Evolutionary conservation across 148 eudicot species (phyloP).

Genomic region (Rhododendron kiyosumense): DNA sequence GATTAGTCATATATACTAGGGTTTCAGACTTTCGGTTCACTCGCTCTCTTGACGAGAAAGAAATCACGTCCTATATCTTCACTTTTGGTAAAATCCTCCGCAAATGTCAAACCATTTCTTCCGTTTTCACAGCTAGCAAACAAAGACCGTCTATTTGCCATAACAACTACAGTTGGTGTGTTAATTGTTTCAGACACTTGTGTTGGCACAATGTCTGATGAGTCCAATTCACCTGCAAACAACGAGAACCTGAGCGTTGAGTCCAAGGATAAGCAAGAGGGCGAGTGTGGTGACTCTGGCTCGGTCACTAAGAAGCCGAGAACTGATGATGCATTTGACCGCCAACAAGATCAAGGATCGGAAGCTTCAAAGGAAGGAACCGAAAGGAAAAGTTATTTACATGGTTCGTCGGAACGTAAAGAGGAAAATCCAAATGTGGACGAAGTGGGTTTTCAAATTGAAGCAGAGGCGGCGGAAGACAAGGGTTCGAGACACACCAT

Average conservation of each 20-base stretch:
- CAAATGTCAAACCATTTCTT: background rate
- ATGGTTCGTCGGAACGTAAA: background rate
- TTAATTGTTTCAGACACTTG: background rate
- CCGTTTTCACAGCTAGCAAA: background rate
- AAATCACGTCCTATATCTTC: background rate
- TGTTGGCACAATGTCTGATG: slow-evolving; percentile 14
- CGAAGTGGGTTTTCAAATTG: slow-evolving; percentile 27
- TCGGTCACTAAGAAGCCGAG: slow-evolving; percentile 26
- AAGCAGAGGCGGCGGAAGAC: slow-evolving; percentile 70
- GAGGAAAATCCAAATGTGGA: slow-evolving; percentile 6
- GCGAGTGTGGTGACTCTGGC: slow-evolving; percentile 13
- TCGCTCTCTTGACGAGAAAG: background rate
- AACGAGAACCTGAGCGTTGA: background rate
- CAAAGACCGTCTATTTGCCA: background rate
- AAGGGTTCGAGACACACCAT: slow-evolving; percentile 63
- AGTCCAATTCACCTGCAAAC: slow-evolving; percentile 14
- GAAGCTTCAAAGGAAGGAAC: background rate
- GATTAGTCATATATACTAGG: no score
- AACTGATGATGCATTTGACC: background rate
- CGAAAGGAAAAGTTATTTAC: background rate
- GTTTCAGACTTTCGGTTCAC: background rate
- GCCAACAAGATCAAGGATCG: slow-evolving; percentile 1
- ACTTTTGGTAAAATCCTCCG: background rate
- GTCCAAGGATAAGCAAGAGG: slow-evolving; percentile 23
- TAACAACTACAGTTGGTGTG: no score